Percentiles rank a stretch among this genome's conserved stretches.
Evolutionary conservation across 164 flowering plant genomes (phyloP).

Genomic region (Piper longum): DNA sequence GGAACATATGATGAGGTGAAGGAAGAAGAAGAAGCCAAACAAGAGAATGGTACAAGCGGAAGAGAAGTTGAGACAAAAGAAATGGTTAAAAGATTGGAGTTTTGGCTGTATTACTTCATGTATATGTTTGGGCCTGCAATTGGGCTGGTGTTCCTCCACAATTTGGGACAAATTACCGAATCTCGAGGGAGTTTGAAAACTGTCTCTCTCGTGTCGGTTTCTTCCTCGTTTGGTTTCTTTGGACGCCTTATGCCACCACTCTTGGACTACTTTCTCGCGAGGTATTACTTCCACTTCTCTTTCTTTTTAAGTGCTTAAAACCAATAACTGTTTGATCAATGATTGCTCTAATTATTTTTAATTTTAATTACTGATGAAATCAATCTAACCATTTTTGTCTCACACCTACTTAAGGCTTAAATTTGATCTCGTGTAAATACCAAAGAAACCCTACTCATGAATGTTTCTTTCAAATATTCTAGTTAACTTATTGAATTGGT

Average conservation of each 20-base stretch:
- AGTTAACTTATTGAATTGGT: no score
- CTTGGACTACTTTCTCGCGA: conserved; percentile 33
- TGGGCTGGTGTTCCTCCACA: conserved; percentile 72
- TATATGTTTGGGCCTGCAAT: conserved; percentile 69
- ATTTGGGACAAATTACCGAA: conserved; percentile 87
- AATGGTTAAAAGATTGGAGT: conserved; percentile 56
- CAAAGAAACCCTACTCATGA: no score
- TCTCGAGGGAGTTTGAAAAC: conserved; percentile 49
- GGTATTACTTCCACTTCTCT: conserved; percentile 19
- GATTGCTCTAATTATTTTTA: no score
- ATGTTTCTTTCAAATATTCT: no score
- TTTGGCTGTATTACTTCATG: conserved; percentile 77
- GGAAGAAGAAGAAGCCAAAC: conserved; percentile 2
- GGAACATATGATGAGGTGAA: not conserved
- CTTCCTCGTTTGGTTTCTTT: conserved; percentile 82
- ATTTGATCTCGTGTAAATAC: not conserved
- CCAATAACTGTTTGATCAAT: no score
- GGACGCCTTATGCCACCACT: conserved; percentile 85
- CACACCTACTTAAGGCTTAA: not conserved
- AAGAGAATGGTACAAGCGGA: not conserved
- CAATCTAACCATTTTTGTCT: no score
- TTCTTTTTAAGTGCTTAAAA: no score
- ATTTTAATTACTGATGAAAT: no score
- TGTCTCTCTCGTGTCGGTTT: conserved; percentile 59
- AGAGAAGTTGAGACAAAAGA: conserved; percentile 36